Percentiles rank a stretch among this genome's conserved stretches.
phyloP scores from a whole-genome alignment of 2,329 filamentous ascomycete genomes.

The Sporothrix dimorphospora region DNA sequence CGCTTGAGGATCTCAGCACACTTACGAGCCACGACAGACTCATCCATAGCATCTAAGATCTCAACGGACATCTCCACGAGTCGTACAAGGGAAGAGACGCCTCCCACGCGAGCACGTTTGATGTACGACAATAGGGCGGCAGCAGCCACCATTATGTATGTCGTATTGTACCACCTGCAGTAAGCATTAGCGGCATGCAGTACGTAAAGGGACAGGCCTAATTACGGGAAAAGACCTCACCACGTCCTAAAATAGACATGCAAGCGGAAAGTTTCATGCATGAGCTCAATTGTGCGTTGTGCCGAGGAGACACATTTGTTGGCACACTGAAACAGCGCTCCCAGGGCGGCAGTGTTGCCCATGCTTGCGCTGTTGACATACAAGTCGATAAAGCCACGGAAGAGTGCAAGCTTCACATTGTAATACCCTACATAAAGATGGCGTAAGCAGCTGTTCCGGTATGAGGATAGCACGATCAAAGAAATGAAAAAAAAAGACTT shows the following conservation, averaged over 20 bases:
- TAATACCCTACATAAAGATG: background rate
- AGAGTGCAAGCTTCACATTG: background rate
- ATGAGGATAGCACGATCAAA: too few relatives aligned
- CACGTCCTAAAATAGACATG: constrained; percentile 1
- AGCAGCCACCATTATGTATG: background rate
- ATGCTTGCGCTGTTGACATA: background rate
- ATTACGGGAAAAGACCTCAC: background rate
- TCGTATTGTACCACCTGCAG: background rate
- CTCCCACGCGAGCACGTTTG: background rate
- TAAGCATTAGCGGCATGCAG: background rate
- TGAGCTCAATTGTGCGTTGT: constrained; percentile 3
- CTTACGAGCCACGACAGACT: background rate
- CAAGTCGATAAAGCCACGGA: background rate
- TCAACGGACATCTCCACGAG: constrained; percentile 1
- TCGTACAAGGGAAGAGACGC: background rate
- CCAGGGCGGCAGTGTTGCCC: background rate
- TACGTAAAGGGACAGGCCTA: background rate
- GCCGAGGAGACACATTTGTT: background rate
- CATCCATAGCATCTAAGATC: background rate
- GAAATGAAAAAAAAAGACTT: background rate
- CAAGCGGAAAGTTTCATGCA: background rate
- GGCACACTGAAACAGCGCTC: background rate
- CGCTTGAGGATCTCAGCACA: background rate
- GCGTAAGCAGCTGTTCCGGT: background rate
- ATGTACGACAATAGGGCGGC: background rate